Base-by-base conservation (phyloP, 176 grass and related monocot genomes). In the Hordeum marinum region DNA sequence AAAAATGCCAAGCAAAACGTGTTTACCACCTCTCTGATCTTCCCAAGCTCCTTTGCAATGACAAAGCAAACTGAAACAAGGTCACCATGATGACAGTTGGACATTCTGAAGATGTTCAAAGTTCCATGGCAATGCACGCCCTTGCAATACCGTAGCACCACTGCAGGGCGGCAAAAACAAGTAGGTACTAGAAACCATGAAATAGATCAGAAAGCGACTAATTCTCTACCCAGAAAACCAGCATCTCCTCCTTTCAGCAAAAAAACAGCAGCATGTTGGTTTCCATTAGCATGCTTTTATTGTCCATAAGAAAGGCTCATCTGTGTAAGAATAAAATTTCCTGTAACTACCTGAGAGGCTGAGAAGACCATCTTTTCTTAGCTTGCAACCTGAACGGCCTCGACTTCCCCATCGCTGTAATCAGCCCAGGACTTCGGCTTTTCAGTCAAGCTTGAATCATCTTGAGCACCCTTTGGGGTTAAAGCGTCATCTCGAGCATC, bases 361-460 rank as follows among this genome's bases (percentile, higher is more conserved):
- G 52, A 40, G 29, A 71, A 82, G n/a, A 68, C 45, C 50, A 23
- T 9, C 15, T 46, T 46, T 82, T 63, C 65, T 97, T 64, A 92
- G 82, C 85, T 87, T 52, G 85, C 83, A 52, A 92, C 83, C 85
- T 92, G 92, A 88, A 90, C 83, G 35, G 78, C 72, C 66, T 97
- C 89, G 37, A 77, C 83, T 87, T 98, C 92, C 77, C 88, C 76
- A 45, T 98, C 92, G 26, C 94, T 92, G 71, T 89, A 92, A 73
- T 94, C 94, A 64, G 92, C 90, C 92, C 90, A 97, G 58, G 84
- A 90, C 87, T 94, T 91, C 24, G 74, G 62, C 39, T 94, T 86
- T 75, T 90, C 92, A 62, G 61, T 78, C 64, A 80, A 36, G n/a
- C 21, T 78, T 21, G 63, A 66, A 34, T 68, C 63, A 60, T 94